Evolutionary conservation across 345 rosid species (phyloP).

Genomic region (Syzygium aqueum): DNA sequence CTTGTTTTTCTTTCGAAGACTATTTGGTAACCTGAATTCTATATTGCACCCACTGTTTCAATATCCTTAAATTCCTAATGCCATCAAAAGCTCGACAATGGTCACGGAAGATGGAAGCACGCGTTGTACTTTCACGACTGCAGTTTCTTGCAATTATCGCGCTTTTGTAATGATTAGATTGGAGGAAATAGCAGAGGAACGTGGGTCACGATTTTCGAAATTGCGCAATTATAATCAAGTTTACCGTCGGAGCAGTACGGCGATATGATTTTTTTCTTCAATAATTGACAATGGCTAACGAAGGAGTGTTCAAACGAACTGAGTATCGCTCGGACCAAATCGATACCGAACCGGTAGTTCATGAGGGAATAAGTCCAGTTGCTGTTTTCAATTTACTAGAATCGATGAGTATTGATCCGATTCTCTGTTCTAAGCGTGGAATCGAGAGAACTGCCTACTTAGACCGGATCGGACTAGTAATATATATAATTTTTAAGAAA

Average conservation of each 20-base stretch:
- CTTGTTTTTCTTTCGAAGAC: not conserved
- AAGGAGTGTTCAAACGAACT: too few species aligned
- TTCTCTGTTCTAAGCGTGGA: too few species aligned
- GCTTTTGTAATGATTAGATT: not conserved
- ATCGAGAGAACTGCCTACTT: rapidly evolving
- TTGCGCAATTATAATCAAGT: not conserved
- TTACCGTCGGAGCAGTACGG: not conserved
- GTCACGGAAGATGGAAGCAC: not conserved
- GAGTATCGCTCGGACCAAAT: too few species aligned
- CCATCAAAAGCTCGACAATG: not conserved
- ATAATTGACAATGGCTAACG: not conserved
- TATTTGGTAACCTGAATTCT: not conserved
- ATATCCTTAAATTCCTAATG: not conserved
- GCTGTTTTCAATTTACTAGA: too few species aligned
- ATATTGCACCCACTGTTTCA: not conserved
- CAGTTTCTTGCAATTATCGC: not conserved
- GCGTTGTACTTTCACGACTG: not conserved
- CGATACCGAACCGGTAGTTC: rapidly evolving
- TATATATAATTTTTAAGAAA: too few species aligned
- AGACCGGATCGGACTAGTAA: too few species aligned
- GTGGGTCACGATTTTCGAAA: not conserved
- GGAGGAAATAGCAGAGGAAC: not conserved
- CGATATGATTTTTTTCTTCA: not conserved
- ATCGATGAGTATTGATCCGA: rapidly evolving
- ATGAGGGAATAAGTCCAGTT: too few species aligned